These are phyloP conservation scores for Eutrema japonicum DNA, from an alignment of 345 rosid species.

Conservation along the genomic window DNA sequence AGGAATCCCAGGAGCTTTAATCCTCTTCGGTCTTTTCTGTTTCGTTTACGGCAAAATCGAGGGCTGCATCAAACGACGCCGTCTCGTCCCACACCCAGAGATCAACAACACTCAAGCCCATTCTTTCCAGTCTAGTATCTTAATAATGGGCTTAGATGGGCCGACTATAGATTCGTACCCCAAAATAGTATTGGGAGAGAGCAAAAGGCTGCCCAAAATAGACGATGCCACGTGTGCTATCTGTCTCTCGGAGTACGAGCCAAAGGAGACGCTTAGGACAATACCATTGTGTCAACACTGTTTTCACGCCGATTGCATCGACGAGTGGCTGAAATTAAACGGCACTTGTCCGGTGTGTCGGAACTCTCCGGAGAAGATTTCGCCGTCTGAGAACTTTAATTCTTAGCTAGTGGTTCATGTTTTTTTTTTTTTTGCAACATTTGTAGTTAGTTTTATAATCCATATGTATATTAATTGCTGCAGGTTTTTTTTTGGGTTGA, in stretches of 20 bases:
- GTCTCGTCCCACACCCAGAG: conserved; percentile 29
- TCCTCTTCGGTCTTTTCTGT: conserved; percentile 48
- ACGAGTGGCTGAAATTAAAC: conserved; percentile 64
- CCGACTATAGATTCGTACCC: conserved; percentile 64
- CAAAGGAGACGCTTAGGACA: conserved; percentile 56
- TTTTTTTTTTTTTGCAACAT: not conserved
- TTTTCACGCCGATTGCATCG: conserved; percentile 65
- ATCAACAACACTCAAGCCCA: conserved; percentile 36
- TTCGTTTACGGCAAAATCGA: conserved; percentile 48
- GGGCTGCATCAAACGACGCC: conserved; percentile 27
- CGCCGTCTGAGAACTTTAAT: not conserved
- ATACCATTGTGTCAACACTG: conserved; percentile 65
- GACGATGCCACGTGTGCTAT: conserved; percentile 58
- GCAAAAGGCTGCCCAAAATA: conserved; percentile 52
- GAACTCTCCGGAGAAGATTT: conserved; percentile 46
- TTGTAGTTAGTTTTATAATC: conserved; percentile 2
- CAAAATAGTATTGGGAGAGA: conserved; percentile 57
- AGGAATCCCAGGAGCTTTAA: conserved; percentile 59
- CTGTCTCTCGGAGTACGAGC: conserved; percentile 60
- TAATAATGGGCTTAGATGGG: conserved; percentile 49
- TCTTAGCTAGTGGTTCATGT: not conserved
- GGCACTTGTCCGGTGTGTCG: conserved; percentile 67
- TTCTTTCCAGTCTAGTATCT: conserved; percentile 25
- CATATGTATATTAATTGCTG: not conserved
- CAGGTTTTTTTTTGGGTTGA: too few relatives aligned